These are phyloP conservation scores for Aspergillus sclerotiicarbonarius DNA, from an alignment of 495 filamentous ascomycete genomes.

Conservation along the genomic window DNA sequence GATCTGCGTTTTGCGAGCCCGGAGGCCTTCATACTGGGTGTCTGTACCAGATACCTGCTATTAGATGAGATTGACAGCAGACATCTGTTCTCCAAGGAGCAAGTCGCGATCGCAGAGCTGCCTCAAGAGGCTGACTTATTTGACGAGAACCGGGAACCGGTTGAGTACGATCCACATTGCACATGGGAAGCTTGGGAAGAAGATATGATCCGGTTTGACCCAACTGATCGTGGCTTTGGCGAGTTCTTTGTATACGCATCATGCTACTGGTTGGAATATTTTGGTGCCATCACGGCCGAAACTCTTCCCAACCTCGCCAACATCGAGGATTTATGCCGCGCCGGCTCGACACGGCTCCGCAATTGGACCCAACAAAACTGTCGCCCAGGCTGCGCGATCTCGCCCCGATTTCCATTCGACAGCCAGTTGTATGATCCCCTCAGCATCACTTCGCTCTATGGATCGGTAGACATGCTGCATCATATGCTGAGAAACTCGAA, in stretches of 20 bases:
- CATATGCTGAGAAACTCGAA: slow-evolving; percentile 19
- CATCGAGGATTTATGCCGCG: slow-evolving; percentile 21
- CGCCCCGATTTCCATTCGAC: slow-evolving; percentile 24
- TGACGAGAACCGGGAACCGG: slow-evolving; percentile 12
- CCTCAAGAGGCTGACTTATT: slow-evolving; percentile 16
- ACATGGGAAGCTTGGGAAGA: slow-evolving; percentile 27
- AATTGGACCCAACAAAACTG: slow-evolving; percentile 29
- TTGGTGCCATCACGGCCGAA: slow-evolving; percentile 8
- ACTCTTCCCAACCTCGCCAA: slow-evolving; percentile 20
- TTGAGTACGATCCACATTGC: slow-evolving; percentile 20
- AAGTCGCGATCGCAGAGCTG: slow-evolving; percentile 22
- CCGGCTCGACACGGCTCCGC: slow-evolving; percentile 20
- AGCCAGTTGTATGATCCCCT: slow-evolving; percentile 26
- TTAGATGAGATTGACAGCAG: slow-evolving; percentile 25
- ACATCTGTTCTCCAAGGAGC: slow-evolving; percentile 22
- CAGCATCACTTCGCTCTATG: slow-evolving; percentile 25
- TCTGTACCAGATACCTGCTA: slow-evolving; percentile 29
- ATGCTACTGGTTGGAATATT: slow-evolving; percentile 24
- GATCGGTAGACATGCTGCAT: slow-evolving; percentile 23
- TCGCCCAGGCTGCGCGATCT: slow-evolving; percentile 23
- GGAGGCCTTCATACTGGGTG: slow-evolving; percentile 21
- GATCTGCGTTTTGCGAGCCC: slow-evolving; percentile 8
- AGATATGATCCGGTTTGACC: slow-evolving; percentile 20
- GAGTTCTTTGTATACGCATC: slow-evolving; percentile 27
- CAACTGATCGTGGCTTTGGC: slow-evolving; percentile 24